Conservation (phyloP, 495 filamentous ascomycete species). For the Aspergillus asperescens region DNA sequence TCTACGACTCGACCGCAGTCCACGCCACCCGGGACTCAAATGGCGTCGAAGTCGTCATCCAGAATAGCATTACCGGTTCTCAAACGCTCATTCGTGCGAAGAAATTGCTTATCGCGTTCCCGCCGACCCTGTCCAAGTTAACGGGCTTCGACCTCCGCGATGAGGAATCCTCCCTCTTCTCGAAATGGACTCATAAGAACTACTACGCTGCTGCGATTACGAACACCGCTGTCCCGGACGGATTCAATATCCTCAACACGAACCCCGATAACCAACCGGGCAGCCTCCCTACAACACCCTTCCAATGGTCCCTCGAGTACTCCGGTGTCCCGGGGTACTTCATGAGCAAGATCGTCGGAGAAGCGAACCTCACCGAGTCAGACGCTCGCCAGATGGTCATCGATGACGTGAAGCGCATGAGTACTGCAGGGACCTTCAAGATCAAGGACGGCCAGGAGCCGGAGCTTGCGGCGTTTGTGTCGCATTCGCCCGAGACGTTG, state of each 20-base stretch:
- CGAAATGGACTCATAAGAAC: constrained; percentile 28
- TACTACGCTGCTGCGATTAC: constrained; percentile 35
- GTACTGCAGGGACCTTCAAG: constrained; percentile 24
- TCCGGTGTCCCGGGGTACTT: constrained; percentile 30
- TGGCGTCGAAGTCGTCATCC: neutral
- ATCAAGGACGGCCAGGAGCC: constrained; percentile 7
- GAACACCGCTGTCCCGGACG: constrained; percentile 20
- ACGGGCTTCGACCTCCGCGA: constrained; percentile 27
- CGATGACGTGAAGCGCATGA: constrained; percentile 26
- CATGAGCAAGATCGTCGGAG: constrained; percentile 36
- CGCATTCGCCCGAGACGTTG: constrained; percentile 39
- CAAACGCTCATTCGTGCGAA: constrained; percentile 30
- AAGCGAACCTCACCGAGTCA: constrained; percentile 21
- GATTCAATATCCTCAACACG: constrained; percentile 25
- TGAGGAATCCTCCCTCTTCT: constrained; percentile 26
- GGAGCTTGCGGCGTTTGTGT: constrained; percentile 29
- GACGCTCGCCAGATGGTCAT: constrained; percentile 27
- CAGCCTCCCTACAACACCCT: constrained; percentile 30
- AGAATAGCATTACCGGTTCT: neutral
- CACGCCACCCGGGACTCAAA: constrained; percentile 14
- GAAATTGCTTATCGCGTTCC: constrained; percentile 34
- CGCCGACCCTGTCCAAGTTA: constrained; percentile 22
- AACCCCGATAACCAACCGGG: constrained; percentile 26
- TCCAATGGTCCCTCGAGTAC: constrained; percentile 30
- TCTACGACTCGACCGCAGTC: constrained; percentile 32